A percentile compares a stretch with the other conserved stretches of the same genome.
phyloP scores from a whole-genome alignment of 2,329 filamentous ascomycete species.

The Epichloe sp. region DNA sequence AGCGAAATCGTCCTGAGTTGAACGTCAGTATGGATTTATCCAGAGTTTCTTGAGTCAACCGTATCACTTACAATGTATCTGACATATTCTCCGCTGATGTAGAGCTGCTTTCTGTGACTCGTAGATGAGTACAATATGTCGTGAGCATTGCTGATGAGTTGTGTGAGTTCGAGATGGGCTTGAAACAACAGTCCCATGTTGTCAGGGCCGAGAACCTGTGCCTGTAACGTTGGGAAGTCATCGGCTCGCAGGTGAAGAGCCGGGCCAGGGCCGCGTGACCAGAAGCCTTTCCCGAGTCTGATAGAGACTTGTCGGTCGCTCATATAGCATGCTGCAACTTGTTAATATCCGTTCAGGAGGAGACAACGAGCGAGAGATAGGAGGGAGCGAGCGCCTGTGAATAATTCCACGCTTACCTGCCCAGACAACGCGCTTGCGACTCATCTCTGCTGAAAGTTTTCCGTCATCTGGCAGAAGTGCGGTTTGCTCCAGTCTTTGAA shows the following conservation, averaged over 20 bases:
- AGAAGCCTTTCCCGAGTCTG: conserved; percentile 58
- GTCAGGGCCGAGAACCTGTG: conserved; percentile 44
- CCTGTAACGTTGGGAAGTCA: conserved; percentile 54
- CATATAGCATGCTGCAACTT: conserved; percentile 41
- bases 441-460: conserved; percentile 44
- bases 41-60: background rate
- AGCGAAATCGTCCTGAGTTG: conserved; percentile 48
- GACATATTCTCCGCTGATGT: conserved; percentile 59
- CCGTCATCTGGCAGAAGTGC: conserved; percentile 49
- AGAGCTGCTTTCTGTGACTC: conserved; percentile 54
- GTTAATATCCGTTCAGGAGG: background rate
- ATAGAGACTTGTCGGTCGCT: conserved; percentile 58
- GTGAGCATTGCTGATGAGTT: conserved; percentile 61
- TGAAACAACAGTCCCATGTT: conserved; percentile 58
- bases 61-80: conserved; percentile 43
- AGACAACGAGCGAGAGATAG: background rate
- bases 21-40: background rate
- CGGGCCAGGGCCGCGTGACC: conserved; percentile 58
- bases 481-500: conserved; percentile 55
- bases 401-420: conserved; percentile 28
- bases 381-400: no score
- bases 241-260: conserved; percentile 50
- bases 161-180: conserved; percentile 56
- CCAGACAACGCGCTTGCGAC: conserved; percentile 55
- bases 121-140: conserved; percentile 62